Evolutionary conservation across 805 yeast genomes (phyloP).

Genomic region (Yamadazyma scolyti): DNA sequence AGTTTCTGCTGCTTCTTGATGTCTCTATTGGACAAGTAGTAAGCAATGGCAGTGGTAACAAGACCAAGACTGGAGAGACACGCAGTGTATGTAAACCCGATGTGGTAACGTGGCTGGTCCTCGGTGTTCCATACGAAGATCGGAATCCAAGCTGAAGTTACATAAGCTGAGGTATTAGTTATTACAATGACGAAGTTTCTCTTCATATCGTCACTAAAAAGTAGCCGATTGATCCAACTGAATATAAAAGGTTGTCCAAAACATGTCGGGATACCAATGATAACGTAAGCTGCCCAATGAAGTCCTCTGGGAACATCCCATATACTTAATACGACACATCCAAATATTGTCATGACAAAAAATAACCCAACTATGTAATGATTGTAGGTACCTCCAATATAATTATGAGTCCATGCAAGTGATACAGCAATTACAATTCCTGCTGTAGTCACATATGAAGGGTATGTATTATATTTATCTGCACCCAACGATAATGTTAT

Average conservation of each 20-base stretch:
- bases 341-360: slow-evolving; percentile 38
- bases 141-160: slow-evolving; percentile 37
- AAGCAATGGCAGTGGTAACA: slow-evolving; percentile 23
- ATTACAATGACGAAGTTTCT: slow-evolving; percentile 34
- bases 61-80: slow-evolving; percentile 27
- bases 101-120: slow-evolving; percentile 26
- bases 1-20: too few relatives aligned
- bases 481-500: slow-evolving; percentile 21
- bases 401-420: slow-evolving; percentile 26
- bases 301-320: slow-evolving; percentile 49
- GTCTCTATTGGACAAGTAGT: slow-evolving; percentile 23
- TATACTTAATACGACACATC: slow-evolving; percentile 39
- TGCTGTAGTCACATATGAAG: slow-evolving; percentile 24
- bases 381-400: slow-evolving; percentile 29
- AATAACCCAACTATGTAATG: slow-evolving; percentile 32
- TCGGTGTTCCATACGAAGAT: slow-evolving; percentile 38
- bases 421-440: slow-evolving; percentile 22
- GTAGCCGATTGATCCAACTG: slow-evolving; percentile 51
- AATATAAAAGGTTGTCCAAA: slow-evolving; percentile 57
- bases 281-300: slow-evolving; percentile 49
- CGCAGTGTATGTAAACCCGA: slow-evolving; percentile 35
- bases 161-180: slow-evolving; percentile 38
- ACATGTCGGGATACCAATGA: slow-evolving; percentile 44
- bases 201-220: slow-evolving; percentile 42
- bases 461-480: slow-evolving; percentile 28